Evolutionary conservation across 2,329 filamentous ascomycete genomes (phyloP), one percentile per base, ranked within the genome.

Genomic region (Ascochyta pisi): DNA sequence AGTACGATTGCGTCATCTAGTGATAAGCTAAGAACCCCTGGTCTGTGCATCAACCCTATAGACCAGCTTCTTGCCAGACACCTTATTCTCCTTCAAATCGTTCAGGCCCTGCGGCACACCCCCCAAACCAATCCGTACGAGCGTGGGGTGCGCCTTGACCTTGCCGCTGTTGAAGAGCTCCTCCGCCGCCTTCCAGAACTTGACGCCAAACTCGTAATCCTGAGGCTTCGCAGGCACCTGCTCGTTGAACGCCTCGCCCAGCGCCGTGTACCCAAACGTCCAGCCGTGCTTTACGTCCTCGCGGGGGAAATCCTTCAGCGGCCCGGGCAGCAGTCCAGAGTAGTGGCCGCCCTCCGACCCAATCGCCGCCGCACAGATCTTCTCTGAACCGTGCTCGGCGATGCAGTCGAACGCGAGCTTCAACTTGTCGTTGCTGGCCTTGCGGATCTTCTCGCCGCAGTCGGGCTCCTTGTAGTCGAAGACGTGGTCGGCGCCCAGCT

Each of bases 381-480:
- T 54, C 24, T 58, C 50, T 3, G 63, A 65, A 5, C 55, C 52
- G 3, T 61, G 57, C 37, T 67, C 64, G 8, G 63, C 45, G 50
- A 84, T 81, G 56, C 78, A 82, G 66, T 86, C 83, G 34, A 83
- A 77, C 4, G 72, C 81, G 24, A 80, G 68, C 13, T 67, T 66
- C 3, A 85, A 71, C 27, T 67, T 70, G 67, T 81, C 76, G 3
- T 78, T 70, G 9, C 80, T 81, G 47, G 73, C 73, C 38, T 75
- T 69, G 31, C 77, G 75, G 68, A 86, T 84, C 55, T 82, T 76
- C 35, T 73, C 69, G 1, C 76, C 76, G 29, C 75, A 76, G 19
- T 77, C 75, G 0, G 78, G 73, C 16, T 78, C 76, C 16, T 75
- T 76, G 74, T 85, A 85, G 69, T 84, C 78, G 61, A 83, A 83